Base-by-base conservation (phyloP, 1,284 basidiomycete genomes). In the Fomitopsis schrenkii region DNA sequence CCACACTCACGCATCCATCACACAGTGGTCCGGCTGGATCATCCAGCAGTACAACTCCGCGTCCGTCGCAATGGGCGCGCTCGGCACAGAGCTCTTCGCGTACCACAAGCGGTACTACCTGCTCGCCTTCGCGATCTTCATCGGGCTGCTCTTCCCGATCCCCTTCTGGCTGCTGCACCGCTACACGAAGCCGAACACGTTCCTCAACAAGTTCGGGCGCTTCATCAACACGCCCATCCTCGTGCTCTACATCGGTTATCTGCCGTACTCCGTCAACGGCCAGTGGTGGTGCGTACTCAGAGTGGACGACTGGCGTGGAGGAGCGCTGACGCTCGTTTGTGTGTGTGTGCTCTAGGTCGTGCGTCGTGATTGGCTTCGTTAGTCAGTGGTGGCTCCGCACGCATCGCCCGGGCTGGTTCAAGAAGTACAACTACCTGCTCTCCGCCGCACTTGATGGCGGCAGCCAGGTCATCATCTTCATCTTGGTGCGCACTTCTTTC, bases 251-350 rank as follows among this genome's bases (percentile, higher is more conserved):
- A 77, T 79, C 38, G 86, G 86, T 54, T 83, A 74, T 71, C 72
- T 84, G 53, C 82, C 82, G 7, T 84, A 82, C 71, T 83, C 82
- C 0, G 83, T 84, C 50, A 84, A 84, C 66, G 82, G 82, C 55
- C 76, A 78, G 72, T 79, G 71, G 73, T 73, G 70, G 71, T 67
- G 60, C 22, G 61, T 50, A 12, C 40, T 40, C 22, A 19, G 12
- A 10, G 19, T 62, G 62, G 61, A 69, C 74, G 75, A 78, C 17
- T 46, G 28, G 7, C 2, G 48, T 17, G 35, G 30, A 42, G 35
- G 56, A 33, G 22, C 4, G 17, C 40, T 30, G 33, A 48, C 14
- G 28, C 17, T 5, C n/a, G 26, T 28, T 12, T 58, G 26, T 10
- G 46, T 26, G 38, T n/a, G n/a, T 52, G 42, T 17, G 5, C 40